phyloP scores from a whole-genome alignment of 202 grass and related monocot genomes.

The Dendrocalamus latiflorus region DNA sequence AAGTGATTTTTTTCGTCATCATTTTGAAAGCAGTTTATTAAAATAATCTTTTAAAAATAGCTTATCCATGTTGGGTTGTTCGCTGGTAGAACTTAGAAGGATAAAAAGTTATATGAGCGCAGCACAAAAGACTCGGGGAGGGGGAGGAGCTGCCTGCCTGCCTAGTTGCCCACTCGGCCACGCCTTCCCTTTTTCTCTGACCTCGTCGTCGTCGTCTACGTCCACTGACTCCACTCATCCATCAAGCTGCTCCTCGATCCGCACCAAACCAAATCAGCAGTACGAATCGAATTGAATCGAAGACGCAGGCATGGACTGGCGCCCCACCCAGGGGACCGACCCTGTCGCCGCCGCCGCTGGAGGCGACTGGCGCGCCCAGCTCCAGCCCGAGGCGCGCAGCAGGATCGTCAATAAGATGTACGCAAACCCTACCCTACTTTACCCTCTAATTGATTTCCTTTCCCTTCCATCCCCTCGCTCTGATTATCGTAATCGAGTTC shows the following conservation, averaged over 20 bases:
- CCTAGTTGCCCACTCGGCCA: too few relatives aligned
- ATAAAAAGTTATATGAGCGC: too few relatives aligned
- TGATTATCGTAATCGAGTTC: not conserved
- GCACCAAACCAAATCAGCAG: not conserved
- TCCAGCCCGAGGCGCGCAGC: slow-evolving; percentile 54
- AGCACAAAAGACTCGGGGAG: too few relatives aligned
- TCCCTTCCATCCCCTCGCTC: not conserved
- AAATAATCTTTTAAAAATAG: too few relatives aligned
- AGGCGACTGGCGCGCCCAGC: slow-evolving; percentile 56
- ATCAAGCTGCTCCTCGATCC: not conserved
- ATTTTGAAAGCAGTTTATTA: too few relatives aligned
- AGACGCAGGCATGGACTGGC: slow-evolving; percentile 39
- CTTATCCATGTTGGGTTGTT: too few relatives aligned
- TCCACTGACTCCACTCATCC: too few relatives aligned
- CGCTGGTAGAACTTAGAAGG: too few relatives aligned
- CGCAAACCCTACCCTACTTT: not conserved
- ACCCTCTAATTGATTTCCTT: not conserved
- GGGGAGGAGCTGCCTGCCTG: too few relatives aligned
- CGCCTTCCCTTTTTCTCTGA: too few relatives aligned
- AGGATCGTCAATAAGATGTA: slow-evolving; percentile 83
- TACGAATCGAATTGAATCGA: not conserved
- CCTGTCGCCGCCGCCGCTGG: slow-evolving; percentile 20
- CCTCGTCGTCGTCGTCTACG: not conserved
- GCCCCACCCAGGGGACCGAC: slow-evolving; percentile 46
- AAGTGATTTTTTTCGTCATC: too few relatives aligned